Conservation (phyloP, 2,329 filamentous ascomycete genomes). For the Ophiostoma australiae region DNA sequence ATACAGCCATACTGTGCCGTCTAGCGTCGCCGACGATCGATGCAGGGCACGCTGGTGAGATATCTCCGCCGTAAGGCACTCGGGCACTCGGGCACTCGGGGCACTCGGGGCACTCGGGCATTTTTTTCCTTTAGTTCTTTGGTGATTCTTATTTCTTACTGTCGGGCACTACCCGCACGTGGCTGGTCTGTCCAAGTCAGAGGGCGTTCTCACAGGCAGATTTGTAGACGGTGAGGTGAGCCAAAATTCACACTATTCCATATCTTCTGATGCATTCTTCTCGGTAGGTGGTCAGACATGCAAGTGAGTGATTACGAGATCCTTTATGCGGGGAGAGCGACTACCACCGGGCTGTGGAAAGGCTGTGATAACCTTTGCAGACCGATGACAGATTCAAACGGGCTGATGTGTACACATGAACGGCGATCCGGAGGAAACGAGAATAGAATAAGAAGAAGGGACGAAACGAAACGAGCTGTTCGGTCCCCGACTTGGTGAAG, state of each 20-base stretch:
- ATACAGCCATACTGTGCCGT: neutral
- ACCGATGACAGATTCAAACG: constrained; percentile 2
- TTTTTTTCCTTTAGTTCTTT: neutral
- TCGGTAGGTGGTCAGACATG: neutral
- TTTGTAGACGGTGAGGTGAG: neutral
- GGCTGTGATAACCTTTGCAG: neutral
- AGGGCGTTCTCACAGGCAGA: neutral
- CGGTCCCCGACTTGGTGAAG: neutral
- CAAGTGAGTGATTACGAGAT: neutral
- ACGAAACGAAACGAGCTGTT: constrained; percentile 1
- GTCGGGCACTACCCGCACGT: neutral
- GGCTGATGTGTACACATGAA: neutral
- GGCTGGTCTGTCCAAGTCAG: neutral
- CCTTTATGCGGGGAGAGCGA: neutral
- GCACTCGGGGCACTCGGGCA: neutral
- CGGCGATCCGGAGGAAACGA: neutral
- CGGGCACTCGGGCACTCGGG: neutral
- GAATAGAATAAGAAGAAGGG: neutral
- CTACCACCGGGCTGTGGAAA: neutral
- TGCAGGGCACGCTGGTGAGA: neutral
- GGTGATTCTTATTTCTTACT: neutral
- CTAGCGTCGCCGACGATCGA: neutral
- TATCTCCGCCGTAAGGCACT: neutral
- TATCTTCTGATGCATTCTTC: neutral
- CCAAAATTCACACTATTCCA: neutral